Conservation (phyloP, 176 grass and related monocot species). For the Musa beccarii region DNA sequence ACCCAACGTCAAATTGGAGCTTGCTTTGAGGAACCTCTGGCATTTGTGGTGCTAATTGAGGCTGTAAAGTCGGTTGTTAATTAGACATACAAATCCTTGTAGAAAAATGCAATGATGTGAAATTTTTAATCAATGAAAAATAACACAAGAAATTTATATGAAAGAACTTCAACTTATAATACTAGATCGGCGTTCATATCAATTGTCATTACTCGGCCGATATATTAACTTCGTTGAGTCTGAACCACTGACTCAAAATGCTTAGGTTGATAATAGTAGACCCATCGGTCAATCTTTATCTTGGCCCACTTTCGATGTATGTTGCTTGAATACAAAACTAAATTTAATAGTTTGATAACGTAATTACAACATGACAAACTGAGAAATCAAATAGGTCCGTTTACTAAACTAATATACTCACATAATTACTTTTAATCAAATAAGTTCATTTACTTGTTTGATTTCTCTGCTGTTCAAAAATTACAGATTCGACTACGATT, state of each 20-base stretch:
- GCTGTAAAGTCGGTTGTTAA: constrained; percentile 33
- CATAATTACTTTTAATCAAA: too few relatives aligned
- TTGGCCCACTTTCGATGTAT: too few relatives aligned
- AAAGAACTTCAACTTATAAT: neutral
- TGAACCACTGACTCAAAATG: neutral
- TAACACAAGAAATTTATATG: neutral
- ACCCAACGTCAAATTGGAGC: constrained; percentile 87
- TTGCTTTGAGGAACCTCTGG: constrained; percentile 59
- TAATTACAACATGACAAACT: too few relatives aligned
- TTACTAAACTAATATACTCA: too few relatives aligned
- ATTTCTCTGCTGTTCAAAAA: too few relatives aligned
- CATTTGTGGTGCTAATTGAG: constrained; percentile 55
- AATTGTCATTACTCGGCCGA: neutral
- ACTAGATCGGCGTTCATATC: neutral
- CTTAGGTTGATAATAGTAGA: too few relatives aligned
- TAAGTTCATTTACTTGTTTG: too few relatives aligned
- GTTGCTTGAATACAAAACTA: too few relatives aligned
- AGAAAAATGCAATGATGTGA: neutral
- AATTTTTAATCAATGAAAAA: neutral
- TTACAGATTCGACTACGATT: too few relatives aligned
- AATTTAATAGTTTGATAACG: too few relatives aligned
- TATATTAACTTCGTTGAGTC: neutral
- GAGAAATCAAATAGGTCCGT: too few relatives aligned
- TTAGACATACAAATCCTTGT: constrained; percentile 7
- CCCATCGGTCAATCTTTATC: too few relatives aligned